Evolutionary conservation across 345 rosid genomes (phyloP), one percentile per base, ranked within the genome.

Genomic region (Eutrema heterophyllum): DNA sequence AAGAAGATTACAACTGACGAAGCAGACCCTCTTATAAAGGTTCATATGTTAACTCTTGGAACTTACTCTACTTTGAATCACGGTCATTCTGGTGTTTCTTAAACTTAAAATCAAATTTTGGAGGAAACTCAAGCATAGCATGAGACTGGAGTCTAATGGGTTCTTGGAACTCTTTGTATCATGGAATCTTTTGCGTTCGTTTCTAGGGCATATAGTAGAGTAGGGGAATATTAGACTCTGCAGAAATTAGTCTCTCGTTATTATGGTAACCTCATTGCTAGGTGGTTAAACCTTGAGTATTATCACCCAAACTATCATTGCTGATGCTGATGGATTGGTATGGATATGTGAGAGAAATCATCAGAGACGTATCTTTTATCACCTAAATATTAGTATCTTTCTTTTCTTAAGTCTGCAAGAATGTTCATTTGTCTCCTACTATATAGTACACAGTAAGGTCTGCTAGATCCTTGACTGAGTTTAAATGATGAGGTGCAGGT

Each of bases 21-120:
- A 53, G 52, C 70, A 9, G 91, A 87, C 83, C 72, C 75, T 27
- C 83, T 88, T 40, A 65, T 83, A 77, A 88, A 91, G 98, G 98
- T 93, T 50, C 68, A 74, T 66, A 78, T 76, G 83, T 81, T 77
- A 80, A 75, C 79, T 82, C 81, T 83, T 83, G 64, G 74, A 81
- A 68, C 74, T 74, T 74, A 79, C 82, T 74, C 53, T 74, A n/a
- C 46, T 59, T 24, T 40, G 54, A 40, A 18, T 38, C 59, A 26
- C 40, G 15, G 21, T 46, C 50, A 0, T 7, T 66, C 51, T 46
- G 51, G 27, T 67, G 10, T 57, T 46, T 53, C 3, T 36, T 35
- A 18, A 44, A 49, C 46, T 15, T 43, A 21, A 1, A 57, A 43
- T 30, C 41, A 4, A 13, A 9, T 6, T 56, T 36, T 36, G 7